These are phyloP conservation scores for Phaeotremella skinneri DNA, from an alignment of 768 basidiomycete species.

Conservation along the genomic window DNA sequence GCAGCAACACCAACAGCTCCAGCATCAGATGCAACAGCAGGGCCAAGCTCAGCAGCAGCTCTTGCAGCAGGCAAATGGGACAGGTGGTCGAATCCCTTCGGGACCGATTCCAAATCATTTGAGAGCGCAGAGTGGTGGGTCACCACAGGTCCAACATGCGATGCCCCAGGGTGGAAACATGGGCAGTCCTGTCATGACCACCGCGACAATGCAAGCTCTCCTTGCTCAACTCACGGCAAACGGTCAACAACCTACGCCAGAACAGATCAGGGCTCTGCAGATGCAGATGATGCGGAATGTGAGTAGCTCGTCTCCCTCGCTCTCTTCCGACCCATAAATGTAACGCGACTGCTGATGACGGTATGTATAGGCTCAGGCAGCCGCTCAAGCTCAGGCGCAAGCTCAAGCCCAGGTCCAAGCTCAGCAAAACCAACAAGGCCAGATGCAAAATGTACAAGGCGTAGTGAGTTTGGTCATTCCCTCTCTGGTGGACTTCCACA, in stretches of 20 bases:
- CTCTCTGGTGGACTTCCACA: no score
- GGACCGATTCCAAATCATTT: conserved; percentile 24
- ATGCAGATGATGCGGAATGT: conserved; percentile 28
- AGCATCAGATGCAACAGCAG: conserved; percentile 16
- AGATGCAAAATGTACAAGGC: conserved; percentile 15
- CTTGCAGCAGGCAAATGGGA: conserved; percentile 10
- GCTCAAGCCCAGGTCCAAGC: conserved; percentile 22
- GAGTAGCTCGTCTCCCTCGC: conserved; percentile 3
- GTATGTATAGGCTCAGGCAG: conserved; percentile 5
- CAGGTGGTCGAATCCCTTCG: conserved; percentile 15
- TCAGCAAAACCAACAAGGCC: conserved; percentile 14
- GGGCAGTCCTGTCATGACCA: conserved; percentile 14
- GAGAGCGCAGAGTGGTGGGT: conserved; percentile 25
- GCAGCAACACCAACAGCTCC: not conserved
- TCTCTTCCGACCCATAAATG: not conserved
- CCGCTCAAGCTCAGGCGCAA: conserved; percentile 18
- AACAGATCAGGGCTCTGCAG: conserved; percentile 30
- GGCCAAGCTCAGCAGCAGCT: conserved; percentile 7
- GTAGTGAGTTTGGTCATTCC: conserved; percentile 3
- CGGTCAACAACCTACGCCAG: conserved; percentile 36
- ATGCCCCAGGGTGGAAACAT: conserved; percentile 4
- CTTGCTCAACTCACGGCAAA: conserved; percentile 22
- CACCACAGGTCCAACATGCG: conserved; percentile 17
- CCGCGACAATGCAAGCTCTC: conserved; percentile 28
- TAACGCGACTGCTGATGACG: conserved; percentile 1